Base-by-base conservation (phyloP, 345 rosid genomes). In the Populus nigra region DNA sequence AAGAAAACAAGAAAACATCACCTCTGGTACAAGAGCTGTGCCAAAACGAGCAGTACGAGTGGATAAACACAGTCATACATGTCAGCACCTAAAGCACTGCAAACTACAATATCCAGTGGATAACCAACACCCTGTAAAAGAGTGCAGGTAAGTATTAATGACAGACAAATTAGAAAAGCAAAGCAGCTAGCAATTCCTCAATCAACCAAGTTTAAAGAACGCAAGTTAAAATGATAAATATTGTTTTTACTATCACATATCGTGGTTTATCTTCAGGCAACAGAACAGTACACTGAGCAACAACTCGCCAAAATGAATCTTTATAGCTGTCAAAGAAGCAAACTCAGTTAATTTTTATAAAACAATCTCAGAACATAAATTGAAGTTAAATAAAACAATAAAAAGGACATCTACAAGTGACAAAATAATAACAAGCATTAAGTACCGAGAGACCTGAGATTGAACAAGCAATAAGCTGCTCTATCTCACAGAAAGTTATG, bases 21-120 rank as follows among this genome's bases (percentile, higher is more conserved):
- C 97, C 97, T 91, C 90, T 8, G 94, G 97, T 73, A 89, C 83
- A 66, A 89, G 88, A 82, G 94, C 92, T 73, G 91, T 89, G 81
- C 94, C 97, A 83, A 92, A 92, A 43, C 92, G 93, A 80, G 94
- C 97, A 79, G 94, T 91, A 62, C 93, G 94, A 68, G 94, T 92
- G 61, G 97, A 79, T 88, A 92, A 73, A 92, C 97, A 73, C 91
- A 91, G 77, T 91, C 97, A 31, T 91, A 92, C 93, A 89, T 87
- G 83, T 92, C 97, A 74, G 94, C 94, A 53, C 97, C 94, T 78
- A 92, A 83, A 77, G 94, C 93, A 83, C 93, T 92, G 88, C 97
- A 92, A 74, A 92, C 94, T 70, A 92, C 92, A 66, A 90, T 87
- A 86, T 90, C 94, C 76, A 91, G 81, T 8, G 97, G 97, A 87